These are phyloP conservation scores for Yamadazyma jaroonii DNA, from an alignment of 1,139 yeast species.

Conservation along the genomic window DNA sequence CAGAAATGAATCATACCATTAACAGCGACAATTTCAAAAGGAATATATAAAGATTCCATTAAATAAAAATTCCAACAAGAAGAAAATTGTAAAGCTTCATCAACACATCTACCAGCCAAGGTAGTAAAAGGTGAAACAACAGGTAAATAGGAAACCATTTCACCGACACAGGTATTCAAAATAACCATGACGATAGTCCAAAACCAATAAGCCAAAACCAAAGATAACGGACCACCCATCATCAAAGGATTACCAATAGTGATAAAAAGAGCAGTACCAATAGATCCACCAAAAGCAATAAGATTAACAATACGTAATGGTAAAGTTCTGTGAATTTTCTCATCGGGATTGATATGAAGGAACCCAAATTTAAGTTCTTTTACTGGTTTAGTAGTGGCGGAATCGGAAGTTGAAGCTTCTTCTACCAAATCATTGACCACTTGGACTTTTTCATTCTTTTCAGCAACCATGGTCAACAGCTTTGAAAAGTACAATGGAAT, in stretches of 20 bases:
- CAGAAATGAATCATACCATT: conserved; percentile 75
- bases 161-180: conserved; percentile 71
- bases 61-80: conserved; percentile 81
- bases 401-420: conserved; percentile 3
- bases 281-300: conserved; percentile 27
- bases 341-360: conserved; percentile 4
- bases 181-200: conserved; percentile 52
- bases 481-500: neutral
- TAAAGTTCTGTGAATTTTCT: conserved; percentile 6
- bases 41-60: conserved; percentile 72
- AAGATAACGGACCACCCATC: conserved; percentile 45
- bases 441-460: conserved; percentile 3
- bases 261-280: conserved; percentile 29
- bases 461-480: neutral
- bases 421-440: conserved; percentile 1
- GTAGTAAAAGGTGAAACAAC: conserved; percentile 57
- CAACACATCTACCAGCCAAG: conserved; percentile 52
- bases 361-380: conserved; percentile 2
- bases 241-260: conserved; percentile 40
- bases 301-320: conserved; percentile 2
- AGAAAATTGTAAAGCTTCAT: conserved; percentile 70
- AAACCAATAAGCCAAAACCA: conserved; percentile 37
- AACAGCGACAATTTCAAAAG: conserved; percentile 78
- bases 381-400: no score
- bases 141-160: conserved; percentile 70